Evolutionary conservation across 345 rosid genomes (phyloP).

Genomic region (Rubroshorea leprosula): DNA sequence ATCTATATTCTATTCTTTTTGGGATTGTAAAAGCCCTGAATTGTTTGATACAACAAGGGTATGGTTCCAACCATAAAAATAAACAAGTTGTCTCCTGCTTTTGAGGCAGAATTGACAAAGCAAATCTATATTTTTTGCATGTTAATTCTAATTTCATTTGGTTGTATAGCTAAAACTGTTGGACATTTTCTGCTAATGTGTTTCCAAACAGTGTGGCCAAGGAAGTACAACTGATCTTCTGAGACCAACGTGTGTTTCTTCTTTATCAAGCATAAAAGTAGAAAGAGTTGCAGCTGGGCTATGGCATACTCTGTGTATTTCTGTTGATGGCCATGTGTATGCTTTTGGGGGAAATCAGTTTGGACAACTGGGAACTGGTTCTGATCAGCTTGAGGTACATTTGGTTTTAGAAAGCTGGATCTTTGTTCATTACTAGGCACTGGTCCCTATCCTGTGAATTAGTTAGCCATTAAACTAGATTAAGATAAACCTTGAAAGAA

Average conservation of each 20-base stretch:
- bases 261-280: slow-evolving; percentile 40
- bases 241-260: slow-evolving; percentile 57
- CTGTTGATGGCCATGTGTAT: slow-evolving; percentile 57
- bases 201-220: slow-evolving; percentile 62
- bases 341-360: slow-evolving; percentile 89
- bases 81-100: too few relatives aligned
- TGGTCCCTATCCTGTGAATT: too few relatives aligned
- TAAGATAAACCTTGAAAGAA: too few relatives aligned
- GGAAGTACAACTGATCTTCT: slow-evolving; percentile 67
- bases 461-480: too few relatives aligned
- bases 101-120: too few relatives aligned
- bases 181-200: background rate
- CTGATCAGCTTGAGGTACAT: slow-evolving; percentile 68
- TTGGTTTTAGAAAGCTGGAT: background rate
- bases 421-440: background rate
- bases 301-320: slow-evolving; percentile 77
- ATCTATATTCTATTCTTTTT: too few relatives aligned
- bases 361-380: slow-evolving; percentile 80
- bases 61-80: too few relatives aligned
- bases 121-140: too few relatives aligned
- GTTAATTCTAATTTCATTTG: background rate
- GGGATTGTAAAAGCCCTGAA: too few relatives aligned
- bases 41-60: too few relatives aligned
- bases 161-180: background rate
- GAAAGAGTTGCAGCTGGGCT: slow-evolving; percentile 63